These are phyloP conservation scores for Coemansia sp. DNA, from an alignment of 192 early-diverging fungal genomes.

Conservation along the genomic window DNA sequence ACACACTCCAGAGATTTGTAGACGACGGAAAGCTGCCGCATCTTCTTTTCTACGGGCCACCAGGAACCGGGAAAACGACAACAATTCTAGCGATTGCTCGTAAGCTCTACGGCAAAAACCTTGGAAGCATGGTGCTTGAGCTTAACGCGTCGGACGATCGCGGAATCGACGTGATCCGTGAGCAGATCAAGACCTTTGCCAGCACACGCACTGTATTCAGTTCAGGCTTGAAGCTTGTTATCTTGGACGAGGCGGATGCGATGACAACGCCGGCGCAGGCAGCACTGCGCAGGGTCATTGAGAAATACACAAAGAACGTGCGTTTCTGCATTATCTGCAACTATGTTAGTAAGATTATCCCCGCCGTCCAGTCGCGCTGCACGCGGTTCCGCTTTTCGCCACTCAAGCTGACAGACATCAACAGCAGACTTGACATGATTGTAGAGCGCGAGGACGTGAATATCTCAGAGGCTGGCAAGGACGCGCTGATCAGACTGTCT, in stretches of 20 bases:
- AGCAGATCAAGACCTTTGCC: slow-evolving; percentile 98
- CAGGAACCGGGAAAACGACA: slow-evolving; percentile 96
- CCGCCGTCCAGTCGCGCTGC: slow-evolving; percentile 98
- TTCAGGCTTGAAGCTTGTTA: slow-evolving; percentile 92
- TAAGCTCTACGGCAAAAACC: slow-evolving; percentile 80
- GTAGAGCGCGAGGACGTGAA: slow-evolving; percentile 75
- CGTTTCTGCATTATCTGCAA: slow-evolving; percentile 99
- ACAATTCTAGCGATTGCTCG: slow-evolving; percentile 93
- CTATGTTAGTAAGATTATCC: slow-evolving; percentile 96
- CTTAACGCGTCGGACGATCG: slow-evolving; percentile 98
- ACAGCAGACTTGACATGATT: slow-evolving; percentile 69
- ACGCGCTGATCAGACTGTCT: slow-evolving; percentile 81
- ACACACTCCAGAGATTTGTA: slow-evolving; percentile 88
- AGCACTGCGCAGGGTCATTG: slow-evolving; percentile 93
- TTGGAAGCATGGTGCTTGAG: slow-evolving; percentile 91
- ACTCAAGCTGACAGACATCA: slow-evolving; percentile 77
- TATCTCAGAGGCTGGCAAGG: slow-evolving; percentile 74
- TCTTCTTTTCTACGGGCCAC: slow-evolving; percentile 96
- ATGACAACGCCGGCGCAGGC: slow-evolving; percentile 93
- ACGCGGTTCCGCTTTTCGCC: slow-evolving; percentile 96
- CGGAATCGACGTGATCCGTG: slow-evolving; percentile 96
- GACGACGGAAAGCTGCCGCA: slow-evolving; percentile 92
- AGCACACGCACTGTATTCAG: slow-evolving; percentile 93
- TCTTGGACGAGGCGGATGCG: slow-evolving; percentile 96
- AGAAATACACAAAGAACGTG: slow-evolving; percentile 97